Percentiles rank a stretch among this genome's conserved stretches.
phyloP scores from a whole-genome alignment of 805 yeast species.

The Nakazawaea holstii region DNA sequence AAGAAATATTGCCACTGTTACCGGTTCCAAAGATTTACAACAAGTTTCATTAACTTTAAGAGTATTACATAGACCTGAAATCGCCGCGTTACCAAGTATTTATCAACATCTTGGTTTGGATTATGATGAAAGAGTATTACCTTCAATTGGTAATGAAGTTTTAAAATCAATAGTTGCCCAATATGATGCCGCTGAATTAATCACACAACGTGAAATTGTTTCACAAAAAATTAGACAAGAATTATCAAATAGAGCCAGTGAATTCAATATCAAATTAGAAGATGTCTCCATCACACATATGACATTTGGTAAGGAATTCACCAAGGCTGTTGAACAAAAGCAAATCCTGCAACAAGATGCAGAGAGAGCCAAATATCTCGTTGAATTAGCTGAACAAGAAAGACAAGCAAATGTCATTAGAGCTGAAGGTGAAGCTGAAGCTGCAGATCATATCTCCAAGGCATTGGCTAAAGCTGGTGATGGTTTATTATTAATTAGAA shows the following conservation, averaged over 20 bases:
- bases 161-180: conserved; percentile 88
- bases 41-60: conserved; percentile 91
- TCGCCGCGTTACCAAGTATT: conserved; percentile 70
- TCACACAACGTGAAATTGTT: conserved; percentile 94
- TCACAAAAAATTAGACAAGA: conserved; percentile 86
- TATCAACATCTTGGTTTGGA: conserved; percentile 91
- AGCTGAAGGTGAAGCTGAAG: conserved; percentile 99
- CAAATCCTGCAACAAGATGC: conserved; percentile 99
- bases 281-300: conserved; percentile 97
- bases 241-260: conserved; percentile 73
- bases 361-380: conserved; percentile 89
- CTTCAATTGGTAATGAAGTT: conserved; percentile 90
- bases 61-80: conserved; percentile 92
- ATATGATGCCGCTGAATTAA: conserved; percentile 93
- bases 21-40: conserved; percentile 96
- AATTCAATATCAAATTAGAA: conserved; percentile 87
- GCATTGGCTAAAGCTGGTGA: conserved; percentile 95
- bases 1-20: conserved; percentile 85
- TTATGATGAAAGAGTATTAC: conserved; percentile 91
- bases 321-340: conserved; percentile 97
- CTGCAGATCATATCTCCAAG: conserved; percentile 91
- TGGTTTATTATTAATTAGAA: conserved; percentile 86
- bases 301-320: conserved; percentile 95
- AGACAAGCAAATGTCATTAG: conserved; percentile 91
- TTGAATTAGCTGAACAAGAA: conserved; percentile 96